Evolutionary conservation across 768 basidiomycete genomes (phyloP).

Genomic region (Nevesoporus exiguus): DNA sequence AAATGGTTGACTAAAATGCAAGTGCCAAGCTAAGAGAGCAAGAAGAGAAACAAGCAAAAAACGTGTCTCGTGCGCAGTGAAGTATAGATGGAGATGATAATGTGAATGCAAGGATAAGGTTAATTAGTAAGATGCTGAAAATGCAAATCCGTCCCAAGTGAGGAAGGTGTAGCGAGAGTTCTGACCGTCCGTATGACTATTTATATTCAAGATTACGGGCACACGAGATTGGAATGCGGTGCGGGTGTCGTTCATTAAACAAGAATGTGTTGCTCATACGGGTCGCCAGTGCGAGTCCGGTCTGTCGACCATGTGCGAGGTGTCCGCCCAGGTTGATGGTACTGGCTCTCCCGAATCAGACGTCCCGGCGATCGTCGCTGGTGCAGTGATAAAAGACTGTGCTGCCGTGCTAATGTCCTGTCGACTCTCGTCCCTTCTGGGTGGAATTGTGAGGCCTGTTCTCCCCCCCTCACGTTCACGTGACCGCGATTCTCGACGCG

Average conservation of each 20-base stretch:
- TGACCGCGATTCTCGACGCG: slow-evolving; percentile 15
- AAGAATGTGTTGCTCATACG: slow-evolving; percentile 27
- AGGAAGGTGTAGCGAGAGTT: background rate
- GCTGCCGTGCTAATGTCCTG: slow-evolving; percentile 68
- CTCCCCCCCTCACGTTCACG: slow-evolving; percentile 18
- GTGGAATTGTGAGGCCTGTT: slow-evolving; percentile 26
- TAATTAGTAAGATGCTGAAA: slow-evolving; percentile 17
- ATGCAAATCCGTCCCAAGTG: background rate
- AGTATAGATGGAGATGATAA: background rate
- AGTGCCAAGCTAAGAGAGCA: background rate
- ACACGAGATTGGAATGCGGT: background rate
- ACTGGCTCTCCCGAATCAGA: slow-evolving; percentile 51
- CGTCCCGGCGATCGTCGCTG: slow-evolving; percentile 54
- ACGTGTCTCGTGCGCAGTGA: background rate
- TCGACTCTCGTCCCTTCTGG: slow-evolving; percentile 37
- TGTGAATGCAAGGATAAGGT: slow-evolving; percentile 12
- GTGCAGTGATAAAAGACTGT: slow-evolving; percentile 64
- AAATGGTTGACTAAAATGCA: slow-evolving; percentile 1
- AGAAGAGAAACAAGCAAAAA: background rate
- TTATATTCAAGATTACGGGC: slow-evolving; percentile 10
- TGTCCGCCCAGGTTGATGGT: slow-evolving; percentile 47
- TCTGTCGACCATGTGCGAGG: slow-evolving; percentile 43
- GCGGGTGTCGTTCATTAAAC: background rate
- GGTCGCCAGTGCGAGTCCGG: slow-evolving; percentile 38
- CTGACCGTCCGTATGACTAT: slow-evolving; percentile 10